Evolutionary conservation across 176 grass and related monocot species (phyloP).

Genomic region (Aegilops bicornis): DNA sequence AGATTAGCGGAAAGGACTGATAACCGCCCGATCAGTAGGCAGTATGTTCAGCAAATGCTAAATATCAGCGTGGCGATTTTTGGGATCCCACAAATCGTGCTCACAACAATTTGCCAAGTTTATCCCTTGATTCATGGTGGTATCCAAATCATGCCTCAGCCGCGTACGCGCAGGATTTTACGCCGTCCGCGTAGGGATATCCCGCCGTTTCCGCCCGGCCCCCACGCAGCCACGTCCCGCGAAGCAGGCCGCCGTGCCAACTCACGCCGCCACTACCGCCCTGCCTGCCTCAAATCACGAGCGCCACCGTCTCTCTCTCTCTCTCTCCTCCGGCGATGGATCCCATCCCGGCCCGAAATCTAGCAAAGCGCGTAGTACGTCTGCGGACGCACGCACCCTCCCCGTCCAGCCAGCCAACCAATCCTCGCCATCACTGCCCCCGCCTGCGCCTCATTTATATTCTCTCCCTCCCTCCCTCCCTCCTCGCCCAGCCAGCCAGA

Average conservation of each 20-base stretch:
- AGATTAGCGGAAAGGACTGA: too few relatives aligned
- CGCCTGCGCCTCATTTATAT: conserved; percentile 28
- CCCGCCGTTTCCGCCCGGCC: not conserved
- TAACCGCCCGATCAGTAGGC: too few relatives aligned
- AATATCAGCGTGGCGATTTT: too few relatives aligned
- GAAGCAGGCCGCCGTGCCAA: not conserved
- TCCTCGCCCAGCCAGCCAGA: not conserved
- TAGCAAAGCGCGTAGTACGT: not conserved
- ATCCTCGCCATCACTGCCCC: not conserved
- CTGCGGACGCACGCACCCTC: not conserved
- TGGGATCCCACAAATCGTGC: too few relatives aligned
- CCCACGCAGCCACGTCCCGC: not conserved
- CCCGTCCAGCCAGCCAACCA: not conserved
- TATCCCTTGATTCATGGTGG: too few relatives aligned
- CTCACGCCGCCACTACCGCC: not conserved
- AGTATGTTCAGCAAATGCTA: too few relatives aligned
- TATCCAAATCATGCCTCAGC: too few relatives aligned
- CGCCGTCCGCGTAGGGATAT: not conserved
- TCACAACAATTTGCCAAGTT: too few relatives aligned
- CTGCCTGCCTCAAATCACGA: not conserved
- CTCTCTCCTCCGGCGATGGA: not conserved
- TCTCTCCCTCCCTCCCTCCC: not conserved
- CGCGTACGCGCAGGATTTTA: not conserved
- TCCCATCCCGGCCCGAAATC: not conserved
- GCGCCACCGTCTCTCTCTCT: not conserved